Evolutionary conservation across 2,329 filamentous ascomycete genomes (phyloP), one percentile per base, ranked within the genome.

Genomic region (Xylaria sp.): DNA sequence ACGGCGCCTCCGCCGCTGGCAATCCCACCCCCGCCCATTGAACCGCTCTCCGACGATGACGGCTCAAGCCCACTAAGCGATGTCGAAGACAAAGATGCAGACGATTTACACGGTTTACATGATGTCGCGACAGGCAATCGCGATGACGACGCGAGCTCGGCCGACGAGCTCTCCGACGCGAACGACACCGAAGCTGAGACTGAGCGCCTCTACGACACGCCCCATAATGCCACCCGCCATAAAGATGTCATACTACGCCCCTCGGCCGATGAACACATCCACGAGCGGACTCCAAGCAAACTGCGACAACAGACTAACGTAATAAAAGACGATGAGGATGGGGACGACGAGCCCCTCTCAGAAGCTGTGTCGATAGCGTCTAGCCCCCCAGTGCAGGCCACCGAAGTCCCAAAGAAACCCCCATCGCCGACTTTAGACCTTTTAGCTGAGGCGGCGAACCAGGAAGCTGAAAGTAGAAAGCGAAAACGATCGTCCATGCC

Each of bases 61-160:
- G 90, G 89, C 48, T 97, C 92, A 38, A 97, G 93, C 73, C 94
- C 92, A 66, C 80, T 97, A 64, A 97, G 91, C 76, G 93, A 97
- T 66, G 90, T 96, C 52, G 92, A 92, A 67, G 90, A 96, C 66
- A 85, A 85, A 66, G 87, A 90, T 58, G 82, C 78, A 40, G 88
- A 88, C 48, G 82, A 82, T 56, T 80, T 83, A 76, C 56, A 71
- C 79, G 43, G 73, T 76, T 57, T 71, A 67, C 54, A 74, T 69
- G 18, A 57, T 61, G 40, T 61, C 50, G 37, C 56, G 9, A 53
- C 45, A 57, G 56, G 65, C 54, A 54, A 57, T 57, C 59, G 63
- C 46, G 61, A 65, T 48, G 64, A 66, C 11, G 61, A 63, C 7
- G 52, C 50, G 19, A 66, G 62, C 63, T 78, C 79, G 7, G 78